Percentiles rank a stretch among this genome's conserved stretches.
phyloP scores from a whole-genome alignment of 2,329 filamentous ascomycete species.

The Sporothrix inflata region DNA sequence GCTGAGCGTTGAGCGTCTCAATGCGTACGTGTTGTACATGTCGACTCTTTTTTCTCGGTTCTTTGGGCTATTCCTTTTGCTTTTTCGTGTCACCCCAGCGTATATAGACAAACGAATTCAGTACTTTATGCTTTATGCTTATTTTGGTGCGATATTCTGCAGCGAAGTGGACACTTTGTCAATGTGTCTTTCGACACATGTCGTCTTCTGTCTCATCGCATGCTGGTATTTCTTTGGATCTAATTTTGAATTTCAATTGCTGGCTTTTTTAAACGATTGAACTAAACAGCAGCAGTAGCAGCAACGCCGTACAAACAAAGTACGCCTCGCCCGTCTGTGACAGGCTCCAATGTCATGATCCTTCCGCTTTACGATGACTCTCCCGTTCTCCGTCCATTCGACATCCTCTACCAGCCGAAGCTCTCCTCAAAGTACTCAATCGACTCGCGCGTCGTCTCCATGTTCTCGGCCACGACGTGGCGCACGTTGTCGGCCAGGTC shows the following conservation, averaged over 20 bases:
- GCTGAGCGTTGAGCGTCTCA: neutral
- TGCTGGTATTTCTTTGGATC: neutral
- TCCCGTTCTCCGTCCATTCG: neutral
- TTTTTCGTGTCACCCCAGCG: conserved; percentile 24
- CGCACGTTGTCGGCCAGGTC: conserved; percentile 32
- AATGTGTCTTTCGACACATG: neutral
- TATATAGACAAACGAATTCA: conserved; percentile 29
- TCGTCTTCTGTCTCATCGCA: neutral
- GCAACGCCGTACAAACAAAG: neutral
- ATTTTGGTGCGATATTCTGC: neutral
- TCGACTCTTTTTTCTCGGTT: neutral
- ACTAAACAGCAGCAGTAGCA: neutral
- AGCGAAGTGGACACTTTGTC: neutral
- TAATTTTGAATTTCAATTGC: neutral
- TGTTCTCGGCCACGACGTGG: conserved; percentile 22
- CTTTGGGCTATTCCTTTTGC: neutral
- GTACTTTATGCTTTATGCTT: conserved; percentile 23
- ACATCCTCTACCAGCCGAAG: conserved; percentile 32
- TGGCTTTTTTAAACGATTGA: neutral
- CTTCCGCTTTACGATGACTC: neutral
- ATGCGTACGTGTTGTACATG: neutral
- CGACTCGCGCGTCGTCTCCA: conserved; percentile 27
- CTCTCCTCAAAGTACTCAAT: conserved; percentile 35
- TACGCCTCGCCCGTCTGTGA: neutral
- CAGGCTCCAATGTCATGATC: neutral